Evolutionary conservation across 805 yeast species (phyloP).

Genomic region (Lipomyces anomalus): DNA sequence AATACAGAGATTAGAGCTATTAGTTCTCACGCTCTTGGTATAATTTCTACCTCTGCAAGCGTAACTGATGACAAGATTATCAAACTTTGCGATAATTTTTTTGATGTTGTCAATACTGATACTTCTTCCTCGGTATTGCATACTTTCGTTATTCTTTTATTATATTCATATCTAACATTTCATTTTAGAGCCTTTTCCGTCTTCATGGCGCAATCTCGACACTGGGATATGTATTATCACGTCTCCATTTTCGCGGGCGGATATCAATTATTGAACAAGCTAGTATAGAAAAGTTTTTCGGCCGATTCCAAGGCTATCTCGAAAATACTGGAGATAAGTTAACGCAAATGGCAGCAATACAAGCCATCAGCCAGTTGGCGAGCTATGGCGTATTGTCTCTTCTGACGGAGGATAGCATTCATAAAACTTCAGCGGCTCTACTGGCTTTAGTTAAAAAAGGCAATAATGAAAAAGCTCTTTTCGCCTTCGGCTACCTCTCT

Average conservation of each 20-base stretch:
- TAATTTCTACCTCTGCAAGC: conserved; percentile 15
- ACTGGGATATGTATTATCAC: conserved; percentile 43
- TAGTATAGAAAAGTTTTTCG: conserved; percentile 56
- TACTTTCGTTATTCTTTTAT: neutral
- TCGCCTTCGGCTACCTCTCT: conserved; percentile 52
- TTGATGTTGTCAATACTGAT: neutral
- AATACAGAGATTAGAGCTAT: conserved; percentile 26
- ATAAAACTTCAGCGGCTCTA: conserved; percentile 9
- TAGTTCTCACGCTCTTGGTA: conserved; percentile 44
- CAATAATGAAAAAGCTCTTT: conserved; percentile 51
- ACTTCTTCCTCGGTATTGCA: conserved; percentile 1
- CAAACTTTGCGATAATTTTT: neutral
- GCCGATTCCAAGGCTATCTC: conserved; percentile 2
- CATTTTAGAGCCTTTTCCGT: conserved; percentile 1
- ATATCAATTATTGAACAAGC: conserved; percentile 32
- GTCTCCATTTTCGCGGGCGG: conserved; percentile 38
- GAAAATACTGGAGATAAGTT: conserved; percentile 2
- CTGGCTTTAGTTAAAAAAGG: conserved; percentile 38
- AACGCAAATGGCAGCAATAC: conserved; percentile 10
- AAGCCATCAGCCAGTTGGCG: conserved; percentile 35
- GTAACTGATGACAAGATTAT: neutral
- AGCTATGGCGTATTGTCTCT: conserved; percentile 37
- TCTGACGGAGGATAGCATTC: conserved; percentile 14
- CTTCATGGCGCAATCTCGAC: conserved; percentile 31
- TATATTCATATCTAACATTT: conserved; percentile 1